Evolutionary conservation across 2,329 filamentous ascomycete genomes (phyloP).

Genomic region (Aspergillus sp.): DNA sequence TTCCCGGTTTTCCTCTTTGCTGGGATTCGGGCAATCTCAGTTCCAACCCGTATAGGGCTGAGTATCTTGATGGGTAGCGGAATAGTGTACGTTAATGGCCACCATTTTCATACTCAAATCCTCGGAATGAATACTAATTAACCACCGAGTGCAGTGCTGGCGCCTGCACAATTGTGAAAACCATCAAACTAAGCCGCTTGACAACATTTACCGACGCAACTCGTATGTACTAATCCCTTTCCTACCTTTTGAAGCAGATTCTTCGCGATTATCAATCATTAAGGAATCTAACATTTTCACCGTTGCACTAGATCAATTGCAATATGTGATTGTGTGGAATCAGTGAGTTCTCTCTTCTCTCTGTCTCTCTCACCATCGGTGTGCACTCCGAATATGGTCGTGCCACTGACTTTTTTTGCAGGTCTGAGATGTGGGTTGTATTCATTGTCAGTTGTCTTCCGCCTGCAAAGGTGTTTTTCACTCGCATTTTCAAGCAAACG

Average conservation of each 20-base stretch:
- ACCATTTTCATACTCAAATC: too few species aligned
- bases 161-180: too few species aligned
- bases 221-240: conserved; percentile 3
- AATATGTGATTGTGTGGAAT: conserved; percentile 18
- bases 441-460: conserved; percentile 25
- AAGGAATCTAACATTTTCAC: too few species aligned
- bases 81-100: too few species aligned
- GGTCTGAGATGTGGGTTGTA: conserved; percentile 27
- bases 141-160: too few species aligned
- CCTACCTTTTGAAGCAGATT: too few species aligned
- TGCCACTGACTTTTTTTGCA: neutral
- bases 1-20: neutral
- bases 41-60: neutral
- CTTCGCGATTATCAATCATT: too few species aligned
- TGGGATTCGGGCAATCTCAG: neutral
- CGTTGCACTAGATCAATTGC: conserved; percentile 11
- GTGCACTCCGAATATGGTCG: neutral
- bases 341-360: conserved; percentile 7
- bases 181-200: conserved; percentile 2
- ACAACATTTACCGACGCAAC: conserved; percentile 13
- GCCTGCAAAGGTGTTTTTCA: conserved; percentile 12
- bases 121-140: too few species aligned
- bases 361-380: neutral
- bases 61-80: too few species aligned
- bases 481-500: neutral